These are phyloP conservation scores for Iris pallida DNA, from an alignment of 116 monocot species.

Conservation along the genomic window DNA sequence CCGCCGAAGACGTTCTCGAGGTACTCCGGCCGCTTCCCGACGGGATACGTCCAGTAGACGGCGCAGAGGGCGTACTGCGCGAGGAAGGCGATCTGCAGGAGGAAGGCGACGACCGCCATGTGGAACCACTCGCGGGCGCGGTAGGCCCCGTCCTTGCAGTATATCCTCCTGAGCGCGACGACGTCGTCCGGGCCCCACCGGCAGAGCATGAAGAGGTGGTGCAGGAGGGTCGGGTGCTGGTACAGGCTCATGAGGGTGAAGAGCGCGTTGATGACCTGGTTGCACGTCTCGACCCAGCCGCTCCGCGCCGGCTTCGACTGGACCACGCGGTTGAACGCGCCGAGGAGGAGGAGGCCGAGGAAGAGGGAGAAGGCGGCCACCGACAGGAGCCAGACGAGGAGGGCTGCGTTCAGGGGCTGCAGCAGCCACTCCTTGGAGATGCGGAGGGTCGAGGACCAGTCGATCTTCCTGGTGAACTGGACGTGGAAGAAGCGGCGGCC, in stretches of 20 bases:
- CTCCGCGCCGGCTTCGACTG: slow-evolving; percentile 16
- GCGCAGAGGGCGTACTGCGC: slow-evolving; percentile 42
- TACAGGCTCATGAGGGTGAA: slow-evolving; percentile 62
- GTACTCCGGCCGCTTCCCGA: slow-evolving; percentile 21
- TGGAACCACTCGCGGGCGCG: slow-evolving; percentile 39
- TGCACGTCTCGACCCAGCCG: slow-evolving; percentile 45
- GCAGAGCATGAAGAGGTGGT: slow-evolving; percentile 32
- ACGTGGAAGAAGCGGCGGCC: slow-evolving; percentile 15
- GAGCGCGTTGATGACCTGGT: slow-evolving; percentile 57
- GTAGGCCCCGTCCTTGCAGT: slow-evolving; percentile 39
- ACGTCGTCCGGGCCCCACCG: slow-evolving; percentile 39
- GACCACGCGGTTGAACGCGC: slow-evolving; percentile 26
- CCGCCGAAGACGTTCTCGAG: slow-evolving; percentile 24
- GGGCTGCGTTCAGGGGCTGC: slow-evolving; percentile 47
- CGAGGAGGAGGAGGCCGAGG: slow-evolving; percentile 32
- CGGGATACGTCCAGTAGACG: slow-evolving; percentile 42
- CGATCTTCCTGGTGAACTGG: slow-evolving; percentile 31
- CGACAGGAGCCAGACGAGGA: slow-evolving; percentile 36
- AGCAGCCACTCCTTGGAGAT: slow-evolving; percentile 36
- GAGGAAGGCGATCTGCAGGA: slow-evolving; percentile 52
- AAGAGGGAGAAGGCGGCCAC: slow-evolving; percentile 16
- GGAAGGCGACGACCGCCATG: slow-evolving; percentile 31
- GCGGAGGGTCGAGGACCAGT: slow-evolving; percentile 23
- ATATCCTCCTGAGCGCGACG: slow-evolving; percentile 28
- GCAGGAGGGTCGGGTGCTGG: slow-evolving; percentile 42